Base-by-base conservation (phyloP, 495 filamentous ascomycete genomes). In the Cairneyella variabilis region DNA sequence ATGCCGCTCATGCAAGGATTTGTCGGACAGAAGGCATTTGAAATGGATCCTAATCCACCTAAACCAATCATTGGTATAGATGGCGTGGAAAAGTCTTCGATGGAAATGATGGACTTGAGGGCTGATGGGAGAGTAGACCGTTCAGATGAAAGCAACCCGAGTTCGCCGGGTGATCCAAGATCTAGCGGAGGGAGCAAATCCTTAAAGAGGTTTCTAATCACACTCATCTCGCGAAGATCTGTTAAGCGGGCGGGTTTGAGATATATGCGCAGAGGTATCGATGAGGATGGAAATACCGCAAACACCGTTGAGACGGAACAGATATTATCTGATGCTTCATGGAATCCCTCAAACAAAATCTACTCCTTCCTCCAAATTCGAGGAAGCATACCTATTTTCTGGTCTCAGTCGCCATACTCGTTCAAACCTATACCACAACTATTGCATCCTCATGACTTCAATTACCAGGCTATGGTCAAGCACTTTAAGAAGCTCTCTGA, bases 271-370 rank as follows among this genome's bases (percentile, higher is more conserved):
- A 83, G 92, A 30, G 92, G 92, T 17, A 78, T 96, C 6, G 90
- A 97, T 64, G 89, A 96, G 46, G 77, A 86, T 21, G 93, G 92
- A 0, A 79, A 90, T 53, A 82, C 84, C 3, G 92, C 92, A n/a
- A 97, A 97, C 61, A 80, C 71, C 4, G 92, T 97, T 25, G 92
- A 97, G 70, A 91, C 91, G 2, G 93, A 97, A 65, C 92, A 97
- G 63, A 86, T 97, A 28, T 77, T 97, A 7, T 90, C 88, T 0
- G 76, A 75, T 9, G 66, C 76, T 2, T 72, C 75, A 12, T 90
- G 84, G 83, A 71, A 80, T 25, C 60, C 75, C 0, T 74, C 76
- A 5, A 76, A 72, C 17, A 87, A 83, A 57, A 71, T 86, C 7
- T 88, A 87, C 68, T 93, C 90, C 0, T 95, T 93, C 56, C 70